These are phyloP conservation scores for Musa beccarii DNA, from an alignment of 176 grass and related monocot genomes.

Conservation along the genomic window DNA sequence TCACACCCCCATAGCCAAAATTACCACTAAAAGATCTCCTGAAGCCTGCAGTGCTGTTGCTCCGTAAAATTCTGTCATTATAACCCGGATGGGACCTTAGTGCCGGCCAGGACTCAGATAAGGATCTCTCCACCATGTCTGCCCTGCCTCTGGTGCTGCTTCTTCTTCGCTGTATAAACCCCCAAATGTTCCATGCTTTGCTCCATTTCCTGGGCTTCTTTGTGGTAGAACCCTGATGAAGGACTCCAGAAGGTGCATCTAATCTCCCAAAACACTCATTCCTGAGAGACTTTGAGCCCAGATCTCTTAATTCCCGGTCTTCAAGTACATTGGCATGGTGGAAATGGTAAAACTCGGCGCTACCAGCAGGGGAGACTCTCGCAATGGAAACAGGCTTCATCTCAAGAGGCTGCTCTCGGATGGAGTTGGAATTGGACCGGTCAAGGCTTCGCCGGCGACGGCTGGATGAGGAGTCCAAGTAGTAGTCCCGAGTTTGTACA, in stretches of 20 bases:
- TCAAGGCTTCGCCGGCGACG: constrained; percentile 59
- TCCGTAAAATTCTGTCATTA: constrained; percentile 59
- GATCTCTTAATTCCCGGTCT: constrained; percentile 52
- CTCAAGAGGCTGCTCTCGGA: constrained; percentile 45
- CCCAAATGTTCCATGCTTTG: constrained; percentile 80
- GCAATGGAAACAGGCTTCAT: constrained; percentile 30
- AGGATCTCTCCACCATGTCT: constrained; percentile 54
- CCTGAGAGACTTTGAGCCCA: constrained; percentile 66
- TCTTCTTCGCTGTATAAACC: constrained; percentile 46
- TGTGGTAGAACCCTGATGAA: constrained; percentile 8
- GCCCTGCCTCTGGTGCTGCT: constrained; percentile 33
- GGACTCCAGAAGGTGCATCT: constrained; percentile 45
- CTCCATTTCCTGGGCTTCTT: constrained; percentile 78
- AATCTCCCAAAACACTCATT: constrained; percentile 81
- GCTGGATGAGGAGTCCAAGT: constrained; percentile 45
- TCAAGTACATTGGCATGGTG: constrained; percentile 47
- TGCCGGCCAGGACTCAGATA: constrained; percentile 71
- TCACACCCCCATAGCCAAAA: constrained; percentile 55
- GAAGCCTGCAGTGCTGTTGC: constrained; percentile 61
- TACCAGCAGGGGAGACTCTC: constrained; percentile 45
- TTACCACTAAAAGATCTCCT: constrained; percentile 88
- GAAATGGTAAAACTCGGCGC: constrained; percentile 81
- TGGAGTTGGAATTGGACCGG: constrained; percentile 36
- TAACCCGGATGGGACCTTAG: constrained; percentile 30
- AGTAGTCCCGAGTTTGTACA: constrained; percentile 63